These are phyloP conservation scores for Papiliotrema fonsecae DNA, from an alignment of 1,284 basidiomycete species.

Conservation along the genomic window DNA sequence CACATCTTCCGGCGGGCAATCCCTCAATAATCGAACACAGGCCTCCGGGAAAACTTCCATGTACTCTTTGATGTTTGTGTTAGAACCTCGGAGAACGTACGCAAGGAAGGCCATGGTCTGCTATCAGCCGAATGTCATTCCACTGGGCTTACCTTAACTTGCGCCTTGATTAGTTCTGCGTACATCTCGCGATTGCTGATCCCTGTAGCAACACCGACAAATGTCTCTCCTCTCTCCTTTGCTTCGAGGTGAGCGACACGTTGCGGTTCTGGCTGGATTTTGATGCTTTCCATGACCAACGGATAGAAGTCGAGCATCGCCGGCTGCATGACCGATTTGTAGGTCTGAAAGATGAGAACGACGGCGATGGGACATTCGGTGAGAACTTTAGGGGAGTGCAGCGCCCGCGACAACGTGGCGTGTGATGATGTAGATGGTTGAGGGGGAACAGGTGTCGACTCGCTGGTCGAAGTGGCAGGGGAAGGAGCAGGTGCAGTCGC, in stretches of 20 bases:
- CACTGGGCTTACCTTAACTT: conserved; percentile 68
- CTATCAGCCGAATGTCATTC: not conserved
- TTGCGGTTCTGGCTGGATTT: conserved; percentile 83
- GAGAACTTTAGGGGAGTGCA: conserved; percentile 88
- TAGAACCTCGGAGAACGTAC: conserved; percentile 73
- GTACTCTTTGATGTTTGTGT: conserved; percentile 70
- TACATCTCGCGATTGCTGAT: conserved; percentile 76
- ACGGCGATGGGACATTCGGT: conserved; percentile 92
- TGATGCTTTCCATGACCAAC: conserved; percentile 65
- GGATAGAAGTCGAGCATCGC: conserved; percentile 70
- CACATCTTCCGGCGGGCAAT: conserved; percentile 87
- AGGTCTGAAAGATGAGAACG: conserved; percentile 83
- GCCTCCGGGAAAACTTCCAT: conserved; percentile 76
- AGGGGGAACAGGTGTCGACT: conserved; percentile 13
- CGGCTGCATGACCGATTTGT: conserved; percentile 60
- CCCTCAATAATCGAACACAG: conserved; percentile 82
- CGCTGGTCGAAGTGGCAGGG: conserved; percentile 11
- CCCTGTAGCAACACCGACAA: conserved; percentile 73
- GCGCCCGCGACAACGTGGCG: conserved; percentile 41
- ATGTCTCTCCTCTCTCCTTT: conserved; percentile 70
- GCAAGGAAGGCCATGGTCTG: conserved; percentile 90
- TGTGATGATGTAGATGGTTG: conserved; percentile 14
- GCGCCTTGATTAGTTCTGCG: conserved; percentile 82
- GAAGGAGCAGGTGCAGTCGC: conserved; percentile 1
- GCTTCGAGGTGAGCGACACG: conserved; percentile 72